Evolutionary conservation across 305 asterid genomes (phyloP), one percentile per base, ranked within the genome.

Genomic region (Lippia alba): DNA sequence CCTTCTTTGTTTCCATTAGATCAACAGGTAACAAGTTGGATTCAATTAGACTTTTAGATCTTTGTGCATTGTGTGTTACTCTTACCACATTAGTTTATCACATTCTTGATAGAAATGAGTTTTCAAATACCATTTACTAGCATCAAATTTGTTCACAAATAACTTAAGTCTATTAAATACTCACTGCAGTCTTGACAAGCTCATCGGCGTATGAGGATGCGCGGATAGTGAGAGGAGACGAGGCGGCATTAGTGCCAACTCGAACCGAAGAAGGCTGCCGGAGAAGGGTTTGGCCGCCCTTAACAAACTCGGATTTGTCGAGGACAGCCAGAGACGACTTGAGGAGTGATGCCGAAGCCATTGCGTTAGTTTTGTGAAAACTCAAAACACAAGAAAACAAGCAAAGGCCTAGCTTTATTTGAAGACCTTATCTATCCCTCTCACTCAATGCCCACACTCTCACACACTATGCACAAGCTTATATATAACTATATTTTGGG

Each of bases 331-430:
- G 83, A 17, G 96, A 84, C 58, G 96, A 74, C 82, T 89, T 91
- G 81, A 91, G 89, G 71, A 91, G 92, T 64, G 97, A 89, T 48
- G 94, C 90, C 45, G 94, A 84, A 72, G 96, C 97, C 97, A 91
- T 91, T 79, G 79, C 45, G 40, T 24, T 24, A n/a, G 8, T 56
- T 16, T 49, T 61, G 39, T 56, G 64, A 55, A 24, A 24, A 24
- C 56, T 63, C 40, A 46, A 32, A 17, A 17, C 75, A 39, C 14
- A 62, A 24, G 30, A 24, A 50, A 24, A 24, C 3, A 24, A 24
- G 30, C 30, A 24, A 24, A 61, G 32, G 64, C 24, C 16, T 57
- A 51, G 15, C 59, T 58, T 61, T 51, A 10, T 50, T 39, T 70
- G 54, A 40, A 73, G 74, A 81, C 78, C 89, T 83, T 87, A 78